Conservation (phyloP, 1,284 basidiomycete species). For the Austroboletus niveus region DNA sequence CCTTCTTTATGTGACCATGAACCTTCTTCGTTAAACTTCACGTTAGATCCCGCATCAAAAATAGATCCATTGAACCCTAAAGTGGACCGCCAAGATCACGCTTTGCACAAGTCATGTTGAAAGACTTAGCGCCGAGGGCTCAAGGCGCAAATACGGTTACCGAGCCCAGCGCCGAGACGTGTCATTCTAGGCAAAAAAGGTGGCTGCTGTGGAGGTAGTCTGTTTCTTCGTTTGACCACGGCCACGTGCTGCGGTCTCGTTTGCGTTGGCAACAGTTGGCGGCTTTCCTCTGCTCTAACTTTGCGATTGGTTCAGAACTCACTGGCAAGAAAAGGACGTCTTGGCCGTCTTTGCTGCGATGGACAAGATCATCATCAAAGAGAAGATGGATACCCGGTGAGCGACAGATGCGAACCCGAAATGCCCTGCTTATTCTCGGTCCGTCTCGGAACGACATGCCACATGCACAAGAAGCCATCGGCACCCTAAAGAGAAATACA, state of each 20-base stretch:
- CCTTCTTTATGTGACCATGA: background rate
- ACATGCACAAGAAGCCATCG: too few relatives aligned
- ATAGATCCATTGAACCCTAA: background rate
- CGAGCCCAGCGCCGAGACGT: too few relatives aligned
- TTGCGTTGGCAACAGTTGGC: too few relatives aligned
- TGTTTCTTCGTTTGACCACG: background rate
- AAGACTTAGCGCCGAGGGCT: too few relatives aligned
- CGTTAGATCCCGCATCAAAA: background rate
- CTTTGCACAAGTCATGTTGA: background rate
- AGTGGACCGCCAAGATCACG: background rate
- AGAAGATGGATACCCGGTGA: too few relatives aligned
- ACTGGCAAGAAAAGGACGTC: background rate
- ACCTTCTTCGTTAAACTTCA: background rate
- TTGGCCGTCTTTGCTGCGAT: background rate
- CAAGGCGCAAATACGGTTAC: too few relatives aligned
- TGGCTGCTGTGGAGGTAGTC: background rate
- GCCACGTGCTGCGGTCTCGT: background rate
- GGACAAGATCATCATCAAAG: too few relatives aligned
- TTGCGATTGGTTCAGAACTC: background rate
- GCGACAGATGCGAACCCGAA: too few relatives aligned
- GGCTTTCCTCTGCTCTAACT: background rate
- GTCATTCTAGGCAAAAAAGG: too few relatives aligned
- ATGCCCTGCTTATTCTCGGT: too few relatives aligned
- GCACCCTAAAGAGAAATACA: too few relatives aligned
- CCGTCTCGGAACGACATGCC: too few relatives aligned